Percentiles rank a stretch among this genome's conserved stretches.
phyloP scores from a whole-genome alignment of 768 basidiomycete genomes.

The Suillus weaverae region DNA sequence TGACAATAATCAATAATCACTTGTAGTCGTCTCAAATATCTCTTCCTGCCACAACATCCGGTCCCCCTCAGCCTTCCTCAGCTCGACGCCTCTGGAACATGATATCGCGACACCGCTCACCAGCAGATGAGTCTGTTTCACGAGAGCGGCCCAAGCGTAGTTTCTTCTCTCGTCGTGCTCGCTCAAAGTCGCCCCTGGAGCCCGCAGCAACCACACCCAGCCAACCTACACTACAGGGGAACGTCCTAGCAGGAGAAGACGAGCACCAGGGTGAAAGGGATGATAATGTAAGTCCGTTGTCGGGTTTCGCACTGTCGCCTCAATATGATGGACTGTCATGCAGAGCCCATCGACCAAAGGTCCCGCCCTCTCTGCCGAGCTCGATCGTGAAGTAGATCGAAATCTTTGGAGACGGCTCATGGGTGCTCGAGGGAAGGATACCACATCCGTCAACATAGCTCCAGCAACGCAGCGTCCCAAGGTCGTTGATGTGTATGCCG shows the following conservation, averaged over 20 bases:
- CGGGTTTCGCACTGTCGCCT: not conserved
- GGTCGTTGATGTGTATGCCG: not conserved
- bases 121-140: not conserved
- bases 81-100: not conserved
- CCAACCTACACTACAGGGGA: not conserved
- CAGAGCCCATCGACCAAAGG: too few relatives aligned
- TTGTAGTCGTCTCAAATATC: not conserved
- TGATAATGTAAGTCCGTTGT: not conserved
- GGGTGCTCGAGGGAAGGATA: not conserved
- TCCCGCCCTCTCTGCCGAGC: not conserved
- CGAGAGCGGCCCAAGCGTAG: not conserved
- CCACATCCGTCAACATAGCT: not conserved
- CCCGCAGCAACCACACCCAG: not conserved
- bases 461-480: not conserved
- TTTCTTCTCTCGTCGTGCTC: not conserved
- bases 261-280: not conserved
- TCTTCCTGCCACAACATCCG: not conserved
- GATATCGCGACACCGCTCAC: not conserved
- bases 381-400: not conserved
- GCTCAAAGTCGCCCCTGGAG: not conserved
- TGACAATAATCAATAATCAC: not conserved
- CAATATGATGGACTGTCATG: not conserved
- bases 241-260: not conserved
- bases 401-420: not conserved
- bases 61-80: not conserved